Base-by-base conservation (phyloP, 2,329 filamentous ascomycete species). In the Aspergillus hortae region DNA sequence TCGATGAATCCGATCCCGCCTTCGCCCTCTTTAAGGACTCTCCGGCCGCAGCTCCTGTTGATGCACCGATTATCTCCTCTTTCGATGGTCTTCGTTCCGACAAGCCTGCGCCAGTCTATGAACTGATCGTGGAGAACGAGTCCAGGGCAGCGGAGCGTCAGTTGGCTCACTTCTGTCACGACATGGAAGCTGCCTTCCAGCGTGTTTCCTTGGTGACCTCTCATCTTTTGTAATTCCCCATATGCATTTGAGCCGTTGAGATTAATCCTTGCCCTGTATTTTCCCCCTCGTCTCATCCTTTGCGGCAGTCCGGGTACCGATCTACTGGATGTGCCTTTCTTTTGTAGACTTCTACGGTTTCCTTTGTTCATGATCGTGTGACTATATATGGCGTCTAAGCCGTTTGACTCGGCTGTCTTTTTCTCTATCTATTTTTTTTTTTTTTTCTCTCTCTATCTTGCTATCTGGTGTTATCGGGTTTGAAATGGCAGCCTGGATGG, bases 91-190 rank as follows among this genome's bases (percentile, higher is more conserved):
- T 88, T 53, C 75, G 80, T 54, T 67, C 80, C 1, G 85, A 88
- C 61, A 92, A 92, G 77, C 72, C 79, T 2, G 74, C 84, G 44
- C 74, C 81, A 12, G 78, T 81, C 45, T 83, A 82, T 61, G 82
- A 88, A 58, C 78, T 91, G n/a, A 74, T 88, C 27, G 80, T 88
- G 50, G 76, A 67, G 38, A 56, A 60, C 15, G 63, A 67, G 9
- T 52, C 62, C 12, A 61, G 56, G 43, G 56, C 62, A 23, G 57
- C 61, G 11, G 58, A 64, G 53, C 62, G 55, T 46, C 67, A 64
- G 3, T 70, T 76, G 53, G 63, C 67, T 53, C 59, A 61, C 12
- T 59, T 76, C 17, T 74, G 71, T 54, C 54, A 66, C 43, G 74
- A 63, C 51, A 73, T 76, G 54, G 71, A 76, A 51, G 68, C 66